Evolutionary conservation across 208 protist genomes (phyloP).

Genomic region (Angomonas desouzai): DNA sequence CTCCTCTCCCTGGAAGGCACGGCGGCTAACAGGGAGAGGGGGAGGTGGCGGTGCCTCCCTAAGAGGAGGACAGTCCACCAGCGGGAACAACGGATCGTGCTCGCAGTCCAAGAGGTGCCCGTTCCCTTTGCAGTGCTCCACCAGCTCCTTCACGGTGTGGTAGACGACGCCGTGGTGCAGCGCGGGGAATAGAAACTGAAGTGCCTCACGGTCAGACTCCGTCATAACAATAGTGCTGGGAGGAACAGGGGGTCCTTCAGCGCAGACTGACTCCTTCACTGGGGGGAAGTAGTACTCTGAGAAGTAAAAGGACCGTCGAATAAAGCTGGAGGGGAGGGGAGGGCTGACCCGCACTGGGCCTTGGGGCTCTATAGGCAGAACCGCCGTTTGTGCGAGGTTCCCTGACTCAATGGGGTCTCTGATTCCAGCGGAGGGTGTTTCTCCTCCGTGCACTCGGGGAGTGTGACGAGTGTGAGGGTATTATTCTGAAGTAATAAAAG

Average conservation of each 20-base stretch:
- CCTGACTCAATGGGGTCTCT: neutral
- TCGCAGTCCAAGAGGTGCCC: conserved; percentile 67
- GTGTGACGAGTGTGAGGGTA: too few relatives aligned
- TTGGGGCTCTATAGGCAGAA: neutral
- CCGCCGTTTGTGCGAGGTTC: neutral
- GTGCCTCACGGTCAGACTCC: conserved; percentile 41
- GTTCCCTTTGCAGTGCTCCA: conserved; percentile 49
- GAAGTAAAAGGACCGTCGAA: conserved; percentile 14
- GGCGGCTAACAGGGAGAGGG: neutral
- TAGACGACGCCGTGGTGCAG: conserved; percentile 57
- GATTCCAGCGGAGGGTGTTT: too few relatives aligned
- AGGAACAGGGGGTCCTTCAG: neutral
- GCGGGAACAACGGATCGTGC: conserved; percentile 36
- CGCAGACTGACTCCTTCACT: neutral
- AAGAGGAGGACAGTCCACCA: conserved; percentile 14
- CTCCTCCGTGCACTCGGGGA: too few relatives aligned
- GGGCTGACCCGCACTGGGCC: neutral
- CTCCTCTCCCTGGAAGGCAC: neutral
- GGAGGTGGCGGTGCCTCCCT: neutral
- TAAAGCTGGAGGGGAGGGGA: conserved; percentile 14
- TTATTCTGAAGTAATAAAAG: too few relatives aligned
- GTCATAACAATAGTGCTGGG: neutral
- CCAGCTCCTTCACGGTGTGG: conserved; percentile 32
- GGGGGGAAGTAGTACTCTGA: conserved; percentile 8
- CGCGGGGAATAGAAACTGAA: conserved; percentile 59